Evolutionary conservation across 305 asterid species (phyloP), one percentile per base, ranked within the genome.

Genomic region (Solanum hybrid): DNA sequence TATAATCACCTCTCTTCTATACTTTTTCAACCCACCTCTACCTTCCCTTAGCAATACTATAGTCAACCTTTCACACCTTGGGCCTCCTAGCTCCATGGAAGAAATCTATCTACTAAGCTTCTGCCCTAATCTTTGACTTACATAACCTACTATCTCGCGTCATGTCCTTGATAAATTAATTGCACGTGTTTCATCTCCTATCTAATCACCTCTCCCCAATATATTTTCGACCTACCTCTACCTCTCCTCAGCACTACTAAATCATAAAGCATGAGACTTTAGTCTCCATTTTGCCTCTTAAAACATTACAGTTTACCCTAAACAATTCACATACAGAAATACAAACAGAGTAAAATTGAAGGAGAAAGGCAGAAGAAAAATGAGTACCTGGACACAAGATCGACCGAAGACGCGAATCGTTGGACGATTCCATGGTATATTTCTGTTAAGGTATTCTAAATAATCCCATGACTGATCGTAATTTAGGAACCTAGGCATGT

Each of bases 381-480:
- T 60, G 71, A 60, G 71, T 3, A 97, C 99, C 98, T 97, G 99
- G 73, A 94, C 22, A 92, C 93, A 95, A 26, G 94, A 89, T 87
- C 95, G 92, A 88, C 96, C 98, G 34, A 97, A 97, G 87, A 96
- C 99, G 37, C 95, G 96, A 92, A 96, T 91, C 34, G 97, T 94
- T 91, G 99, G 99, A 85, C 99, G 95, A 89, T 95, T 96, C 99
- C 99, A 97, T 66, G 97, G 99, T 84, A 97, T 96, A 91, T 95
- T 93, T 34, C 93, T 90, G 90, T 97, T 91, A 24, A 97, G 94
- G 90, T 93, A 97, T 31, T 95, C 93, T 76, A 97, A 95, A 90
- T 91, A 96, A 12, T 89, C 79, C 97, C 98, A 96, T 7, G 99
- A 96, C 79, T 96, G 91, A 77, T 92, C 88, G 91, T 93, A 96